These are phyloP conservation scores for Melampsora americana DNA, from an alignment of 1,284 basidiomycete species.

Conservation along the genomic window DNA sequence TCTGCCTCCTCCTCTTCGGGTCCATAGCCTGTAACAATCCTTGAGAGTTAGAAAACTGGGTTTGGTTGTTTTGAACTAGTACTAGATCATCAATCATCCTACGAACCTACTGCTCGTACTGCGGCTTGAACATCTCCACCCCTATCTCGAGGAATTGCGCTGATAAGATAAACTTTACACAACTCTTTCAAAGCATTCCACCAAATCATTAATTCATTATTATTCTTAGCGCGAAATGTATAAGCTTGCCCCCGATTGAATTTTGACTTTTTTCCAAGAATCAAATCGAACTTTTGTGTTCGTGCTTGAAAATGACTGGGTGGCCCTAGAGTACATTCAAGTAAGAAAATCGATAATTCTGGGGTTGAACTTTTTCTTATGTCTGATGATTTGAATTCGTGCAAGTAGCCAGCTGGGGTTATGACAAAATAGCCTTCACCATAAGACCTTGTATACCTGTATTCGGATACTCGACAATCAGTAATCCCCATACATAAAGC, in stretches of 20 bases:
- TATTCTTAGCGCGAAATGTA: constrained; percentile 82
- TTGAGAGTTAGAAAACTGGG: constrained; percentile 33
- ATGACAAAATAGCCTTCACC: constrained; percentile 82
- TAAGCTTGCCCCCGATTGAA: constrained; percentile 65
- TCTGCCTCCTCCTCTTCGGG: constrained; percentile 60
- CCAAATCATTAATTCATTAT: constrained; percentile 99
- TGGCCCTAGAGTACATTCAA: constrained; percentile 54
- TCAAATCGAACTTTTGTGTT: constrained; percentile 55
- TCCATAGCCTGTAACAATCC: constrained; percentile 55
- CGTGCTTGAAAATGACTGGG: constrained; percentile 53
- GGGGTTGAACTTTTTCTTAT: constrained; percentile 51
- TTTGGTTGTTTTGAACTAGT: constrained; percentile 41
- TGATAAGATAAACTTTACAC: constrained; percentile 90
- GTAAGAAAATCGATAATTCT: constrained; percentile 54
- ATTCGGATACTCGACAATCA: not conserved
- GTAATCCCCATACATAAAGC: not conserved
- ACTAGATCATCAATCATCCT: constrained; percentile 59
- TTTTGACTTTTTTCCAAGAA: constrained; percentile 47
- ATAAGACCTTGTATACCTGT: not conserved
- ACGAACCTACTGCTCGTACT: constrained; percentile 73
- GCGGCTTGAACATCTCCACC: constrained; percentile 89
- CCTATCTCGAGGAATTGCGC: constrained; percentile 88
- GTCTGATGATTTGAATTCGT: constrained; percentile 55
- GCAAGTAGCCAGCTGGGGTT: constrained; percentile 87
- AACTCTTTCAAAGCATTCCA: constrained; percentile 99